These are phyloP conservation scores for Aristolochia contorta DNA, from an alignment of 164 flowering plant species.

Conservation along the genomic window DNA sequence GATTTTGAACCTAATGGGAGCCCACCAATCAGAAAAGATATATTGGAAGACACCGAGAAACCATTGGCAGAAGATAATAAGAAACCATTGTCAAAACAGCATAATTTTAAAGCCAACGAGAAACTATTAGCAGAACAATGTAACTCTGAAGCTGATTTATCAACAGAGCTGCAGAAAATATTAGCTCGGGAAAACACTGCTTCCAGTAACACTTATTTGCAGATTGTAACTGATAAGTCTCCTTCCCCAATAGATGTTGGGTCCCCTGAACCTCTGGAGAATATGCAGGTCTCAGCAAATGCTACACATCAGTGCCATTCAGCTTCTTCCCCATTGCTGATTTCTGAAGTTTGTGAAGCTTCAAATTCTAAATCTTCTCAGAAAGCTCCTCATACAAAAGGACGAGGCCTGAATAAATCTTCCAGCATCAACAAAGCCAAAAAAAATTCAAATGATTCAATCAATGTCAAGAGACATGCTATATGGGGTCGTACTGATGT, in stretches of 20 bases:
- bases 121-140: too few species aligned
- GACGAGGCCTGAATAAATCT: background rate
- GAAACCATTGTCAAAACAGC: too few species aligned
- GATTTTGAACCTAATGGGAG: constrained; percentile 14
- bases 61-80: too few species aligned
- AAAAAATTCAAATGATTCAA: constrained; percentile 19
- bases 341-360: background rate
- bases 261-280: constrained; percentile 13
- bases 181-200: constrained; percentile 15
- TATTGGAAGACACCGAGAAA: too few species aligned
- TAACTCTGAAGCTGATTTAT: too few species aligned
- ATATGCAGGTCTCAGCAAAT: constrained; percentile 21
- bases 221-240: constrained; percentile 8
- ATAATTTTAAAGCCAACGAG: too few species aligned
- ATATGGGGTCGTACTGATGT: constrained; percentile 75
- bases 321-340: background rate
- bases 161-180: constrained; percentile 7
- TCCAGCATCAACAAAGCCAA: background rate
- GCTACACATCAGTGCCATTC: constrained; percentile 7
- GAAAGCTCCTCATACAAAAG: too few species aligned
- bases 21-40: constrained; percentile 10
- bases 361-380: background rate
- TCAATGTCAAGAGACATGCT: constrained; percentile 21
- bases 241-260: constrained; percentile 6
- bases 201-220: constrained; percentile 10